Percentiles rank a stretch among this genome's conserved stretches.
These are phyloP conservation scores for Ampelocalamus luodianensis DNA, from an alignment of 176 grass and related monocot species.

Conservation along the genomic window DNA sequence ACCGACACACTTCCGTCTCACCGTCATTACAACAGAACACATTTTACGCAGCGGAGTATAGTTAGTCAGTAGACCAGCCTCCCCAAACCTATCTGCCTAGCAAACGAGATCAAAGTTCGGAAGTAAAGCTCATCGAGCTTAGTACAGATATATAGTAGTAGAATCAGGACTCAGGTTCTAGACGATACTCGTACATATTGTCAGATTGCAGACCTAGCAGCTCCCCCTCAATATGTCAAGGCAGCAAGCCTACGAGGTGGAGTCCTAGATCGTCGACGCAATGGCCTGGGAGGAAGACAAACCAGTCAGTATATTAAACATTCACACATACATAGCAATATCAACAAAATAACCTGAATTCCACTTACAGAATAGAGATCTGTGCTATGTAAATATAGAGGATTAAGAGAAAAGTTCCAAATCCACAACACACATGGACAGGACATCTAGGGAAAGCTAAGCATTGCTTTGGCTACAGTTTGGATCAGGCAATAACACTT, in stretches of 20 bases:
- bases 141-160: background rate
- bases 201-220: background rate
- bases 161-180: slow-evolving; percentile 8
- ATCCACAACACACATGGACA: slow-evolving; percentile 13
- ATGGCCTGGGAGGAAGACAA: slow-evolving; percentile 39
- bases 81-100: background rate
- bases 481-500: background rate
- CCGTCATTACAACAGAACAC: background rate
- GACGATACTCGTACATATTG: slow-evolving; percentile 13
- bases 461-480: background rate
- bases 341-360: background rate
- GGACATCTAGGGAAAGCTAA: background rate
- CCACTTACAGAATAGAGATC: background rate
- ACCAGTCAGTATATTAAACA: background rate
- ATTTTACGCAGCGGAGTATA: background rate
- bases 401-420: background rate
- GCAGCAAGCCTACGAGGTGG: slow-evolving; percentile 49
- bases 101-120: background rate
- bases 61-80: background rate
- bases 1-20: background rate
- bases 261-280: slow-evolving; percentile 46
- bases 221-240: slow-evolving; percentile 35
- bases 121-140: slow-evolving; percentile 5
- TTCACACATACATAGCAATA: background rate
- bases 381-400: background rate